Conservation (phyloP, 352 stramenopile genomes). For the Salisapilia sapeloensis region DNA sequence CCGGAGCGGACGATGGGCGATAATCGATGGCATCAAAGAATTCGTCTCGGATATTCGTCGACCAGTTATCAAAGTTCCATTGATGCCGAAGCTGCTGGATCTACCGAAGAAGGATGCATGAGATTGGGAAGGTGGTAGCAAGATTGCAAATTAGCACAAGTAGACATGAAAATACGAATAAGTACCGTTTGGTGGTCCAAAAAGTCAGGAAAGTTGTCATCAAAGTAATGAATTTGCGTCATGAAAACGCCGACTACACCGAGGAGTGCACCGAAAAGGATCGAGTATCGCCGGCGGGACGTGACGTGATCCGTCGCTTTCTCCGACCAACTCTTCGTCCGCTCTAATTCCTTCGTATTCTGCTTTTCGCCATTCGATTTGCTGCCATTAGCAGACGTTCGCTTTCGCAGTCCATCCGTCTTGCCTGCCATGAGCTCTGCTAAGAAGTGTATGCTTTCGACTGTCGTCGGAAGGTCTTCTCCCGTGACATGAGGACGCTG, state of each 20-base stretch:
- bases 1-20: slow-evolving; percentile 12
- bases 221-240: slow-evolving; percentile 25
- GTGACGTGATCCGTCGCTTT: slow-evolving; percentile 33
- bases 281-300: slow-evolving; percentile 50
- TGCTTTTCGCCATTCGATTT: no score
- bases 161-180: background rate
- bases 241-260: slow-evolving; percentile 29
- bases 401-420: no score
- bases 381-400: no score
- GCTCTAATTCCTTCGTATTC: no score
- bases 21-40: slow-evolving; percentile 42
- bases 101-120: slow-evolving; percentile 1
- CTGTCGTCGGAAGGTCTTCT: no score
- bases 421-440: no score
- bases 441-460: no score
- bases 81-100: slow-evolving; percentile 33
- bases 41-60: slow-evolving; percentile 44
- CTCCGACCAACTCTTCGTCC: slow-evolving; percentile 34
- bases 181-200: slow-evolving; percentile 8
- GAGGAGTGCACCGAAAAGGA: slow-evolving; percentile 33
- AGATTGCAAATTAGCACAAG: background rate
- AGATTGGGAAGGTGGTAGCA: background rate
- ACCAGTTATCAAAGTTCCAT: slow-evolving; percentile 58
- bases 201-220: slow-evolving; percentile 19
- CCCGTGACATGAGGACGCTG: no score